Evolutionary conservation across 148 eudicot species (phyloP).

Genomic region (Diospyros lotus): DNA sequence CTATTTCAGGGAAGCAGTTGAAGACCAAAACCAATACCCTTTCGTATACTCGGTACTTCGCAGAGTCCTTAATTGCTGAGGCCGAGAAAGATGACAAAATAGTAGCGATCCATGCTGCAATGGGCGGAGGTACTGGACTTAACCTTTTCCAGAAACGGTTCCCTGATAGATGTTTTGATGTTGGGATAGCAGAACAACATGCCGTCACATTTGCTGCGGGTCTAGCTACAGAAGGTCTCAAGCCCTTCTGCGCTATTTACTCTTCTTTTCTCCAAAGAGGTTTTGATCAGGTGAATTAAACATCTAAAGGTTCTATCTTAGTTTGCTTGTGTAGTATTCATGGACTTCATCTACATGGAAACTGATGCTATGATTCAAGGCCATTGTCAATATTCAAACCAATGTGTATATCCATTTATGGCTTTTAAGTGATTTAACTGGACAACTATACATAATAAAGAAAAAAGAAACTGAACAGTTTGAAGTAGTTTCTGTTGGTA

Average conservation of each 20-base stretch:
- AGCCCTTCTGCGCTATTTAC: slow-evolving; percentile 44
- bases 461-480: too few species aligned
- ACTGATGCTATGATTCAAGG: too few species aligned
- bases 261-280: slow-evolving; percentile 44
- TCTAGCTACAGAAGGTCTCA: slow-evolving; percentile 39
- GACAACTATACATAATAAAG: too few species aligned
- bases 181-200: slow-evolving; percentile 46
- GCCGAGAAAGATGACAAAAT: slow-evolving; percentile 34
- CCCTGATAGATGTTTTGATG: slow-evolving; percentile 35
- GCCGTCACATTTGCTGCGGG: slow-evolving; percentile 49
- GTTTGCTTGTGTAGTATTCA: neutral
- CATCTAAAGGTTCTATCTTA: neutral
- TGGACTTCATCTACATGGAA: too few species aligned
- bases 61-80: slow-evolving; percentile 37
- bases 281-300: slow-evolving; percentile 35
- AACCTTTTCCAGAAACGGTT: slow-evolving; percentile 29
- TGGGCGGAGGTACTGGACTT: slow-evolving; percentile 47
- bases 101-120: slow-evolving; percentile 44
- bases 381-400: too few species aligned
- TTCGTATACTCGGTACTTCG: slow-evolving; percentile 39
- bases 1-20: slow-evolving; percentile 26
- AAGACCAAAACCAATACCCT: slow-evolving; percentile 21
- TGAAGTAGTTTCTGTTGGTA: too few species aligned
- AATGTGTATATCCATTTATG: too few species aligned
- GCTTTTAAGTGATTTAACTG: too few species aligned